Evolutionary conservation across 441 rosid genomes (phyloP), one percentile per base, ranked within the genome.

Genomic region (Euphorbia neoarborescens): DNA sequence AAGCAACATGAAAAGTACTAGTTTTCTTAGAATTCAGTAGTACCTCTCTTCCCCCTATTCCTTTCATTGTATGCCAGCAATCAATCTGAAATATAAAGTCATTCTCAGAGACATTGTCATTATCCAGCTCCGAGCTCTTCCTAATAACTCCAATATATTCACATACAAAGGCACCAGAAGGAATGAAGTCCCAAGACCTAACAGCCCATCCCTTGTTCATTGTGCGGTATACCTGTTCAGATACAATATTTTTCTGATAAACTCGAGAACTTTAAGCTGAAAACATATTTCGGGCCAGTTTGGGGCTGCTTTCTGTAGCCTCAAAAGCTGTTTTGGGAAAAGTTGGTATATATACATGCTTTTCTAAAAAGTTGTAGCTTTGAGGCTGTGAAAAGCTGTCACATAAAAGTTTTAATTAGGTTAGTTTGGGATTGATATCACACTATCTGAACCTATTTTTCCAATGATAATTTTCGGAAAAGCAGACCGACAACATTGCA

Each of bases 201-300:
- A 88, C 87, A 42, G 84, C 92, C 92, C 92, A 86, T 46, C 92
- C 88, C 76, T 87, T 87, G 12, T 81, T 71, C 50, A 62, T 70
- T 28, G 87, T 86, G 67, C 80, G 83, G 61, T 73, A 83, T 38
- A 86, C 82, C 92, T 85, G 79, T 64, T 57, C 20, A 62, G 25
- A 73, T 62, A 35, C 68, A 53, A 44, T 37, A 6, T 34, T 64
- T 48, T 50, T 20, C 44, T 22, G n/a, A 3, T 38, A 54, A 71
- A 24, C 32, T 65, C 5, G 5, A 28, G 2, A 32, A 54, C 64
- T 28, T 40, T 15, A 7, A 10, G 46, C 35, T 19, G 32, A 56
- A 60, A 60, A 59, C 15, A 35, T 58, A 66, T 22, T 48, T 22
- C n/a, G n/a, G n/a, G n/a, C n/a, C n/a, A n/a, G n/a, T n/a, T n/a